A percentile compares a stretch with the other conserved stretches of the same genome.
Evolutionary conservation across 352 stramenopile species (phyloP).

Genomic region (Phytophthora chlamydospora): DNA sequence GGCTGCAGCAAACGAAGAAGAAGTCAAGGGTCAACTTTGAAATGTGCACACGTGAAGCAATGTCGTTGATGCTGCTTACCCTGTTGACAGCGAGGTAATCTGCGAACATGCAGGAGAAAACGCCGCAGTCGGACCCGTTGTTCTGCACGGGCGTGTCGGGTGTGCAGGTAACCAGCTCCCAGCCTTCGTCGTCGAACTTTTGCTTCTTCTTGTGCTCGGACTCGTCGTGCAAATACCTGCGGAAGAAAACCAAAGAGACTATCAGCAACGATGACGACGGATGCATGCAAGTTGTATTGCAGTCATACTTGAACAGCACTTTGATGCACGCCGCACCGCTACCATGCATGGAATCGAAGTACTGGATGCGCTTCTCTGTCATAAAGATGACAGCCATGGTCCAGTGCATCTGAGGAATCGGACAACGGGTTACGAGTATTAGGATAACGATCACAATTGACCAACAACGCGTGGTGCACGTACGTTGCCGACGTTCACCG

Average conservation of each 20-base stretch:
- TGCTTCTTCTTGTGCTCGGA: conserved; percentile 87
- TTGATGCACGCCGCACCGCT: conserved; percentile 73
- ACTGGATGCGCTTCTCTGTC: conserved; percentile 90
- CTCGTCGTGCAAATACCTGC: conserved; percentile 84
- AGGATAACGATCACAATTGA: not conserved
- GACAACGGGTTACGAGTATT: conserved; percentile 3
- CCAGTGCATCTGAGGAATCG: conserved; percentile 72
- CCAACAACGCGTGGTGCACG: conserved; percentile 12
- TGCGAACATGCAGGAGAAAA: conserved; percentile 89
- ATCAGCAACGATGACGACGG: not conserved
- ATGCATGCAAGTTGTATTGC: not conserved
- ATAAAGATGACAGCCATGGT: conserved; percentile 89
- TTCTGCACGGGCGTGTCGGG: conserved; percentile 75
- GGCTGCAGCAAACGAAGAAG: conserved; percentile 37
- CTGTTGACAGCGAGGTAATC: conserved; percentile 75
- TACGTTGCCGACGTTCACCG: conserved; percentile 89
- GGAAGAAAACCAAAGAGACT: not conserved
- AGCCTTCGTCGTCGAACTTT: conserved; percentile 62
- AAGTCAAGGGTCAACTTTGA: not conserved
- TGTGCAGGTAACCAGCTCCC: conserved; percentile 66
- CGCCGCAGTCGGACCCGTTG: conserved; percentile 86
- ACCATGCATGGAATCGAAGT: conserved; percentile 88
- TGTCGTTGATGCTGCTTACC: conserved; percentile 35
- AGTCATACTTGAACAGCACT: conserved; percentile 58
- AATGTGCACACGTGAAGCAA: not conserved